These are phyloP conservation scores for Nemania serpens DNA, from an alignment of 2,329 filamentous ascomycete genomes.

Conservation along the genomic window DNA sequence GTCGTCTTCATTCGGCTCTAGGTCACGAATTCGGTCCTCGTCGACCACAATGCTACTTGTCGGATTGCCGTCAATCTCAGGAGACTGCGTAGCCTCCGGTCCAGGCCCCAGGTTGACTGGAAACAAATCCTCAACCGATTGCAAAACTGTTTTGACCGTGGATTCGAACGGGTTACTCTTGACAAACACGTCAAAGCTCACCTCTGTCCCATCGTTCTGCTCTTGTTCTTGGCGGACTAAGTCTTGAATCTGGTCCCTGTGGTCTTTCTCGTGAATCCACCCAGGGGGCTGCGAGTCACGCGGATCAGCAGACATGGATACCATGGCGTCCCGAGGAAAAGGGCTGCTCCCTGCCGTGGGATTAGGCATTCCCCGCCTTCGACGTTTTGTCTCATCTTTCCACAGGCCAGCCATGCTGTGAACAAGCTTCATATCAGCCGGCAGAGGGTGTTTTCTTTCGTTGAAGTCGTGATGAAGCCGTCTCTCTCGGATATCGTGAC, in stretches of 20 bases:
- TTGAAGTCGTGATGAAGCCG: conserved; percentile 84
- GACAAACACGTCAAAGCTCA: conserved; percentile 71
- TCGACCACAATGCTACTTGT: conserved; percentile 64
- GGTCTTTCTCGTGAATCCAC: conserved; percentile 94
- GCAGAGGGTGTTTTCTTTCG: conserved; percentile 68
- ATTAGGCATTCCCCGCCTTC: conserved; percentile 73
- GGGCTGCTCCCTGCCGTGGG: conserved; percentile 70
- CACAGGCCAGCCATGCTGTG: conserved; percentile 93
- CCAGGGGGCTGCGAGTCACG: conserved; percentile 73
- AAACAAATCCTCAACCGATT: conserved; percentile 88
- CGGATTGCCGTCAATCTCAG: conserved; percentile 40
- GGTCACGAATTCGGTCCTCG: conserved; percentile 59
- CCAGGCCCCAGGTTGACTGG: conserved; percentile 64
- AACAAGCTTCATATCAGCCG: conserved; percentile 77
- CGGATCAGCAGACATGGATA: conserved; percentile 86
- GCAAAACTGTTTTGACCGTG: conserved; percentile 73
- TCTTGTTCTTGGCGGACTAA: conserved; percentile 68
- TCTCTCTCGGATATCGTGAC: conserved; percentile 75
- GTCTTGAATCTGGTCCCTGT: conserved; percentile 64
- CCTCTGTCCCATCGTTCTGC: conserved; percentile 47
- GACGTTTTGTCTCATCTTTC: conserved; percentile 83
- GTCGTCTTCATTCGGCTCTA: conserved; percentile 53
- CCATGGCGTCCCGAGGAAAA: conserved; percentile 78
- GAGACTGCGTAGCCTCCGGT: conserved; percentile 46
- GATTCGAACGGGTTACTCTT: conserved; percentile 56